Conservation (phyloP, 257 asterid genomes). For the Hygrophila difformis region DNA sequence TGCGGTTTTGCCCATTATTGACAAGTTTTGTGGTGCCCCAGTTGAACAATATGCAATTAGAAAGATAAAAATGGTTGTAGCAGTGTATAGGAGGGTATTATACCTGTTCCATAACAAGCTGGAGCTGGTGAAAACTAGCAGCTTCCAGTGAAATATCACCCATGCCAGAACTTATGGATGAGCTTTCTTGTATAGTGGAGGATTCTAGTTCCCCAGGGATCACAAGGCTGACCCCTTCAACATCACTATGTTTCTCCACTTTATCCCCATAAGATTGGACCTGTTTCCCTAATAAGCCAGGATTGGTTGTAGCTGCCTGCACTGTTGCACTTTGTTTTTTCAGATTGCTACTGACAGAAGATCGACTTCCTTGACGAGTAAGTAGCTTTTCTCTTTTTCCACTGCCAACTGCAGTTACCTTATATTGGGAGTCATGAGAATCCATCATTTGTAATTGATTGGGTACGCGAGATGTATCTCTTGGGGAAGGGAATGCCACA, state of each 20-base stretch:
- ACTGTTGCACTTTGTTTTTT: constrained; percentile 13
- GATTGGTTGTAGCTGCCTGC: constrained; percentile 29
- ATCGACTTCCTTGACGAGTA: constrained; percentile 17
- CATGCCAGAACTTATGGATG: constrained; percentile 33
- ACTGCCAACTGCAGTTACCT: constrained; percentile 23
- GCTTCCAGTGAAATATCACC: constrained; percentile 54
- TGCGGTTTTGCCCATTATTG: constrained; percentile 1
- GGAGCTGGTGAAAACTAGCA: constrained; percentile 68
- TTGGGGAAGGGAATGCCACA: constrained; percentile 34
- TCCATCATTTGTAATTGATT: constrained; percentile 31
- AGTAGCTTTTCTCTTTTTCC: constrained; percentile 26
- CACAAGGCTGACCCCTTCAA: constrained; percentile 25
- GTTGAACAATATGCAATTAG: too few species aligned
- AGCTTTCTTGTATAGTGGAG: constrained; percentile 40
- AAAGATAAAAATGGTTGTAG: too few species aligned
- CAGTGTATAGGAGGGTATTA: constrained; percentile 4
- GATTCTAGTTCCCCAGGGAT: constrained; percentile 42
- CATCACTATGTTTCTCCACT: constrained; percentile 27
- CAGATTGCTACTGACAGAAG: constrained; percentile 15
- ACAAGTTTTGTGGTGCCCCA: too few species aligned
- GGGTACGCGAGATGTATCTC: constrained; percentile 38
- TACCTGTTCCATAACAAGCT: constrained; percentile 77
- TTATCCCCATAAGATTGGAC: constrained; percentile 24
- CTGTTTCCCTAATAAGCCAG: constrained; percentile 23
- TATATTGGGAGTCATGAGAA: constrained; percentile 24